Evolutionary conservation across 441 rosid genomes (phyloP).

Genomic region (Raphanus hybrid): DNA sequence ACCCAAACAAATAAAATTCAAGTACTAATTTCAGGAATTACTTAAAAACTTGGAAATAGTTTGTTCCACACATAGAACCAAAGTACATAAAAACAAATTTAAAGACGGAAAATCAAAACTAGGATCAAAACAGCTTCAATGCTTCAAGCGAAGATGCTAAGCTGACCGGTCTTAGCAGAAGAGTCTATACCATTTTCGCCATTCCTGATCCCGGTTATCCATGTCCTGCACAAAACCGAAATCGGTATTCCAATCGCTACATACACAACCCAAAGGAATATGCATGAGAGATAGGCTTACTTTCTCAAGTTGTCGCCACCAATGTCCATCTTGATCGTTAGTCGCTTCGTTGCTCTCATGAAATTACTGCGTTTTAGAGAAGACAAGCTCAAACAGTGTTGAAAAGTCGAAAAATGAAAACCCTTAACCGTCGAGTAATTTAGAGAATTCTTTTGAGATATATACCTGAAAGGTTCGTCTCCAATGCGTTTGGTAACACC

Average conservation of each 20-base stretch:
- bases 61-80: constrained; percentile 25
- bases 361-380: constrained; percentile 59
- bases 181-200: constrained; percentile 69
- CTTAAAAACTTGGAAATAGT: constrained; percentile 19
- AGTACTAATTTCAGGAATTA: constrained; percentile 2
- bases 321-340: constrained; percentile 72
- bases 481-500: constrained; percentile 70
- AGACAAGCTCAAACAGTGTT: not conserved
- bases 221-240: constrained; percentile 54
- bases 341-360: constrained; percentile 64
- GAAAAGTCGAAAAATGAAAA: constrained; percentile 14
- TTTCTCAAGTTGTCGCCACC: constrained; percentile 55
- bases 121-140: constrained; percentile 30
- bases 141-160: constrained; percentile 70
- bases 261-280: not conserved
- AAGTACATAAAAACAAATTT: not conserved
- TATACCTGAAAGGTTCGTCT: constrained; percentile 86
- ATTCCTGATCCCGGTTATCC: constrained; percentile 63
- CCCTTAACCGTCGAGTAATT: not conserved
- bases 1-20: constrained; percentile 20
- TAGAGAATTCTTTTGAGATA: not conserved
- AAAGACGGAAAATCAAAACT: constrained; percentile 4
- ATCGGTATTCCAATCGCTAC: not conserved
- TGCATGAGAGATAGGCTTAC: constrained; percentile 44
- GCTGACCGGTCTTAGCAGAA: constrained; percentile 70